Percentiles rank a stretch among this genome's conserved stretches.
Conservation (phyloP, 2,329 filamentous ascomycete genomes). For the Exophiala dermatitidis region DNA sequence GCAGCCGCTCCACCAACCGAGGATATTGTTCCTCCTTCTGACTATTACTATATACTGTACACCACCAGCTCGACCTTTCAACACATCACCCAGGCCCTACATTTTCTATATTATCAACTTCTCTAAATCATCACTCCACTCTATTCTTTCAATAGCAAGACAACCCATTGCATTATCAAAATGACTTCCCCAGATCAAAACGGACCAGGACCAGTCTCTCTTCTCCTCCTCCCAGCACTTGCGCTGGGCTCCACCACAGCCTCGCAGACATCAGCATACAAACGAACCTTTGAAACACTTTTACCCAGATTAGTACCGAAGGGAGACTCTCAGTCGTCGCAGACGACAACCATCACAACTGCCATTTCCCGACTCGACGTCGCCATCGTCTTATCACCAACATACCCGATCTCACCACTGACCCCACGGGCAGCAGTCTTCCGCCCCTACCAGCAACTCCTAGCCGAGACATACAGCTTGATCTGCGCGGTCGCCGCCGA, state of each 20-base stretch:
- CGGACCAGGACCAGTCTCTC: conserved; percentile 1
- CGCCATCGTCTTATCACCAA: conserved; percentile 13
- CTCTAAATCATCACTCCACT: neutral
- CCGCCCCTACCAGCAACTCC: conserved; percentile 51
- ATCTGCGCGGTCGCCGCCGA: conserved; percentile 64
- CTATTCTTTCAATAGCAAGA: conserved; percentile 5
- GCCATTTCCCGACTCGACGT: conserved; percentile 16
- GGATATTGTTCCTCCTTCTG: too few species aligned
- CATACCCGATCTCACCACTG: conserved; percentile 9
- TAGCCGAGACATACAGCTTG: conserved; percentile 72
- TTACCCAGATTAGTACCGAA: too few species aligned
- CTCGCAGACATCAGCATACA: conserved; percentile 20
- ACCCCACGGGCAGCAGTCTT: conserved; percentile 19
- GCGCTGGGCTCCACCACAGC: conserved; percentile 2
- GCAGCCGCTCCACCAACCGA: too few species aligned
- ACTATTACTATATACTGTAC: too few species aligned
- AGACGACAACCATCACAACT: too few species aligned
- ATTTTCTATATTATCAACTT: too few species aligned
- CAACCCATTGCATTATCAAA: neutral
- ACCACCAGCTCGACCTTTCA: too few species aligned
- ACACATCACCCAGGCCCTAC: too few species aligned
- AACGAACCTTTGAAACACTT: conserved; percentile 19
- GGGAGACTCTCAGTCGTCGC: too few species aligned
- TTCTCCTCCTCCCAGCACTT: conserved; percentile 21
- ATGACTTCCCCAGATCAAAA: too few species aligned